Conservation (phyloP, 2,329 filamentous ascomycete species). For the Cordyceps sp. region DNA sequence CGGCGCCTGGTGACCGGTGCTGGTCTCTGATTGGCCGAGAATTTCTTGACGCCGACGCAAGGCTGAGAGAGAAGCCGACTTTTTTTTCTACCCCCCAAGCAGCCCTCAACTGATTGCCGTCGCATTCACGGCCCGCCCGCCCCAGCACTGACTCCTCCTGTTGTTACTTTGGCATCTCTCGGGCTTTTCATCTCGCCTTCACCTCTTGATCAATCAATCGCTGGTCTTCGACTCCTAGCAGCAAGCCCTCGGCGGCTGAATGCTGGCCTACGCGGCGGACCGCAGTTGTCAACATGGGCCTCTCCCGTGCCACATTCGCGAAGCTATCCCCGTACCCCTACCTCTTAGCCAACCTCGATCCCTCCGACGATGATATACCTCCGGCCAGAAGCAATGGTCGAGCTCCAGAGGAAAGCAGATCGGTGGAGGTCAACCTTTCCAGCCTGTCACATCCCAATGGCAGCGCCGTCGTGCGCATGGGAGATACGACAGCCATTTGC, state of each 20-base stretch:
- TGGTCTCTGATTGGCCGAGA: no score
- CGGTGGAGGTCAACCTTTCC: conserved; percentile 62
- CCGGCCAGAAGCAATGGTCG: conserved; percentile 72
- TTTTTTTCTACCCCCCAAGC: no score
- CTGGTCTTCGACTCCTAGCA: background rate
- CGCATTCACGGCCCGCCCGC: no score
- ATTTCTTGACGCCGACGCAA: no score
- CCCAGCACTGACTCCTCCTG: no score
- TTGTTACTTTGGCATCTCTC: no score
- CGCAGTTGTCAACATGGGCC: conserved; percentile 16
- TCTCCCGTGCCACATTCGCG: conserved; percentile 58
- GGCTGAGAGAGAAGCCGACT: no score
- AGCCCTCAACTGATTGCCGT: no score
- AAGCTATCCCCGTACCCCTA: conserved; percentile 81
- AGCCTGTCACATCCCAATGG: conserved; percentile 82
- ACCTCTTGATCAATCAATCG: no score
- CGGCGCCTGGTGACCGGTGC: no score
- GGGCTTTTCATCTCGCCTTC: no score
- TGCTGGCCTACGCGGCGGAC: no score
- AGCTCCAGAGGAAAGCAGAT: conserved; percentile 48
- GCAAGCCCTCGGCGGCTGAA: background rate
- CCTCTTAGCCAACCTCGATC: conserved; percentile 73
- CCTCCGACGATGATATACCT: conserved; percentile 25
- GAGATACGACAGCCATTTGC: conserved; percentile 89
- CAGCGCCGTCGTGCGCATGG: conserved; percentile 72